Conservation (phyloP, 2,329 filamentous ascomycete species). For the Thermomyces lanuginosus region DNA sequence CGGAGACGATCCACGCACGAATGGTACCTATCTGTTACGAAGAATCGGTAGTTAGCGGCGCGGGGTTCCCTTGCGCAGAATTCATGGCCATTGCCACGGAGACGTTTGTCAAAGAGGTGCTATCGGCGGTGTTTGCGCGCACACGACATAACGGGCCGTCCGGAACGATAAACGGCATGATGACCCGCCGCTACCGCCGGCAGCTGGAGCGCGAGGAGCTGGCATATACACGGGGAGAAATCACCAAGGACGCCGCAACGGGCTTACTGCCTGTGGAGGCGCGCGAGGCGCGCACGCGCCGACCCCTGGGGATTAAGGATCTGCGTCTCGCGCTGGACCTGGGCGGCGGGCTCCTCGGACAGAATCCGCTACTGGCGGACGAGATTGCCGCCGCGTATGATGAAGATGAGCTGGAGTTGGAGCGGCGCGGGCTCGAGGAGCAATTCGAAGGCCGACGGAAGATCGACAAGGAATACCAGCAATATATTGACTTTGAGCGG, state of each 20-base stretch:
- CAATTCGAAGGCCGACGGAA: conserved; percentile 3
- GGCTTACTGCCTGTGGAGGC: conserved; percentile 69
- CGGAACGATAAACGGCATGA: conserved; percentile 52
- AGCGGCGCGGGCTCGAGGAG: conserved; percentile 20
- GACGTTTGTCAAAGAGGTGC: conserved; percentile 45
- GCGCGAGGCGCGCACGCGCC: conserved; percentile 54
- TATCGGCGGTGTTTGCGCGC: conserved; percentile 38
- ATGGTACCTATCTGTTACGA: conserved; percentile 52
- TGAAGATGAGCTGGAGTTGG: conserved; percentile 54
- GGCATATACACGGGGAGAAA: conserved; percentile 53
- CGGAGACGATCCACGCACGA: conserved; percentile 39
- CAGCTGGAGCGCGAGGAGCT: conserved; percentile 64
- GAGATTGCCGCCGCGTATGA: conserved; percentile 54
- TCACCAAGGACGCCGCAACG: conserved; percentile 52
- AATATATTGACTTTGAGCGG: conserved; percentile 8
- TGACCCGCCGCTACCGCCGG: conserved; percentile 60
- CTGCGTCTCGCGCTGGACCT: conserved; percentile 60
- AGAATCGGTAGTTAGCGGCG: conserved; percentile 41
- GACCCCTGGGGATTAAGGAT: conserved; percentile 61
- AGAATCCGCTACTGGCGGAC: conserved; percentile 60
- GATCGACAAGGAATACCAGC: conserved; percentile 7
- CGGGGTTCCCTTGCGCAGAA: conserved; percentile 38
- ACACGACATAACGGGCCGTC: conserved; percentile 43
- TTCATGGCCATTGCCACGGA: conserved; percentile 46
- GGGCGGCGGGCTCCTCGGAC: conserved; percentile 56